Base-by-base conservation (phyloP, 495 filamentous ascomycete species). In the Podospora bellae-mahoneyi region DNA sequence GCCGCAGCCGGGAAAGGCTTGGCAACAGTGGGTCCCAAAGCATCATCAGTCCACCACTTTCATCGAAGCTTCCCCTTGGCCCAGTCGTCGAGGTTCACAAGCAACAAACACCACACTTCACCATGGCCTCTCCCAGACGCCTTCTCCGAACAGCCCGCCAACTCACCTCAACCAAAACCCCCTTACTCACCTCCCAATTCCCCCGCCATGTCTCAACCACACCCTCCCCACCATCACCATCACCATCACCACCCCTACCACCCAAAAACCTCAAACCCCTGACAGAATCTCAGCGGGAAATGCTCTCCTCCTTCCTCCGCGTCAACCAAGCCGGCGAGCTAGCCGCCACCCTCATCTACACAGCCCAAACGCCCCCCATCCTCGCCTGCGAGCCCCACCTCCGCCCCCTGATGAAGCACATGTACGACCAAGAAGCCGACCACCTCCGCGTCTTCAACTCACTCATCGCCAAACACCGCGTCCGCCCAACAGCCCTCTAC, bases 391-490 rank as follows among this genome's bases (percentile, higher is more conserved):
- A 99, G 74, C 93, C 94, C 0, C 92, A 95, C 76, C 88, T 99
- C 23, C 88, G 91, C 16, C 88, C 91, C 0, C 79, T 97, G 19
- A 97, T 99, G 91, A 88, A 90, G 67, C 95, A 98, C 82, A 99
- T 99, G 96, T 93, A 97, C 83, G 92, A 94, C 71, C 95, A 99
- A 77, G 95, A 99, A 82, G 92, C 89, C 5, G 88, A 85, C 7
- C 95, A 99, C 78, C 87, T 98, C 68, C 73, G 80, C 16, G 92
- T 87, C 62, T 99, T 99, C 88, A 96, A 97, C 77, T 64, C 79
- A 1, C 85, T 98, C 10, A 80, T 98, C 19, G 90, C 91, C 3
- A 89, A 89, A 65, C 95, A 99, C 78, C 92, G 94, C 60, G 86
- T 99, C 16, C 94, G 95, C 0, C 95, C 95, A 0, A 98, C 95